Evolutionary conservation across 148 eudicot genomes (phyloP).

Genomic region (Salicornia ramosissima): DNA sequence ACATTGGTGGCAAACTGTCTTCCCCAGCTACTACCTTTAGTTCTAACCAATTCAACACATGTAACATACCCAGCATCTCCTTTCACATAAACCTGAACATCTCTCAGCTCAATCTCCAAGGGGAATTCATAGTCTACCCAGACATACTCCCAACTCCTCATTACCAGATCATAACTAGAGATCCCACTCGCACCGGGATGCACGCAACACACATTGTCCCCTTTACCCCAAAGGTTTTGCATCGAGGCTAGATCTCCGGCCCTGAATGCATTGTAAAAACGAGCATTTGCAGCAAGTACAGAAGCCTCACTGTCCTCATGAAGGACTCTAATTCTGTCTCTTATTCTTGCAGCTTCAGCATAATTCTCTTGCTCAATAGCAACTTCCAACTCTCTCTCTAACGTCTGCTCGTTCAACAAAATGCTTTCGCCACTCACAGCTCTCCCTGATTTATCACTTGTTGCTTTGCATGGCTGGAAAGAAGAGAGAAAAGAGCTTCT

Average conservation of each 20-base stretch:
- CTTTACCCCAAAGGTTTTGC: conserved; percentile 83
- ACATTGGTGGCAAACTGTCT: conserved; percentile 91
- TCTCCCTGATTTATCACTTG: conserved; percentile 57
- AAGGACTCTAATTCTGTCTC: conserved; percentile 68
- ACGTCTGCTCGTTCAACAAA: conserved; percentile 52
- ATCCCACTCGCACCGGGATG: conserved; percentile 97
- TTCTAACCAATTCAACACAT: conserved; percentile 78
- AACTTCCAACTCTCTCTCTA: conserved; percentile 59
- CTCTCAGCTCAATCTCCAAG: conserved; percentile 72
- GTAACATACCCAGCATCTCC: conserved; percentile 82
- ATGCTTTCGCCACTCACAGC: conserved; percentile 71
- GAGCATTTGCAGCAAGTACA: conserved; percentile 67
- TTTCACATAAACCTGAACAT: conserved; percentile 69
- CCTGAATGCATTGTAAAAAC: conserved; percentile 84
- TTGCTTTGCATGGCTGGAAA: conserved; percentile 51
- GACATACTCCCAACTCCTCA: conserved; percentile 98
- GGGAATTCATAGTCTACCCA: conserved; percentile 95
- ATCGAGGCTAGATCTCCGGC: conserved; percentile 74
- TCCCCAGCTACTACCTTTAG: conserved; percentile 91
- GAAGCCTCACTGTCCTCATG: conserved; percentile 83
- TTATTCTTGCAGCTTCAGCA: conserved; percentile 79
- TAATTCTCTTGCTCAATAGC: conserved; percentile 87
- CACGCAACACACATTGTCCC: conserved; percentile 78
- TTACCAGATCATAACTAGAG: conserved; percentile 79
- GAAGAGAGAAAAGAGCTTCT: conserved; percentile 29